Conservation (phyloP, 306 rosid genomes). For the Cercis canadensis region DNA sequence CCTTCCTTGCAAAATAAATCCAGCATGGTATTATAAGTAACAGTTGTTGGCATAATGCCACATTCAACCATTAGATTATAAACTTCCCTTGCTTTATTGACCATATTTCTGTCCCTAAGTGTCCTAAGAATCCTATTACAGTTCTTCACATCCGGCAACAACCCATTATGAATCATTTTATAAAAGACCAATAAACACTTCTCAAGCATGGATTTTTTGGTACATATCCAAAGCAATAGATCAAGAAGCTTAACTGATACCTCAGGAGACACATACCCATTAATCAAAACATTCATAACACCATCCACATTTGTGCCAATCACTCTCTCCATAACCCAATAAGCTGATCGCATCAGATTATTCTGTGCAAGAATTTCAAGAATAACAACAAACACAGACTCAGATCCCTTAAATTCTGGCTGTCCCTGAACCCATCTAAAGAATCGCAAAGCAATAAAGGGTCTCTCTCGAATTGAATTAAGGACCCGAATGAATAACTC, state of each 20-base stretch:
- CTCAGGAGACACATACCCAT: slow-evolving; percentile 33
- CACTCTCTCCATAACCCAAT: slow-evolving; percentile 64
- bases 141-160: slow-evolving; percentile 71
- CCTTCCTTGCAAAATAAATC: slow-evolving; percentile 73
- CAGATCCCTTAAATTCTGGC: slow-evolving; percentile 52
- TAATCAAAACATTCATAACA: slow-evolving; percentile 48
- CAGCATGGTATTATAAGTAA: slow-evolving; percentile 73
- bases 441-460: slow-evolving; percentile 64
- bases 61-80: slow-evolving; percentile 60
- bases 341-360: slow-evolving; percentile 57
- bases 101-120: slow-evolving; percentile 55
- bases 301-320: slow-evolving; percentile 43
- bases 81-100: slow-evolving; percentile 51
- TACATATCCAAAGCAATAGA: slow-evolving; percentile 57
- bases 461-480: slow-evolving; percentile 46
- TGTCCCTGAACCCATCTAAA: slow-evolving; percentile 73
- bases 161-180: slow-evolving; percentile 61
- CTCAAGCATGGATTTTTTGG: slow-evolving; percentile 58
- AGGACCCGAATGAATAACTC: slow-evolving; percentile 60
- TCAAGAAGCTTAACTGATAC: slow-evolving; percentile 62
- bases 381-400: slow-evolving; percentile 50
- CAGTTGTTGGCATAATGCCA: slow-evolving; percentile 61
- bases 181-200: slow-evolving; percentile 55
- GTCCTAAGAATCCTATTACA: slow-evolving; percentile 79
- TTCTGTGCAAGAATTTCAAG: slow-evolving; percentile 69